Conservation (phyloP, 1,139 yeast genomes). For the Zygoascus meyerae region DNA sequence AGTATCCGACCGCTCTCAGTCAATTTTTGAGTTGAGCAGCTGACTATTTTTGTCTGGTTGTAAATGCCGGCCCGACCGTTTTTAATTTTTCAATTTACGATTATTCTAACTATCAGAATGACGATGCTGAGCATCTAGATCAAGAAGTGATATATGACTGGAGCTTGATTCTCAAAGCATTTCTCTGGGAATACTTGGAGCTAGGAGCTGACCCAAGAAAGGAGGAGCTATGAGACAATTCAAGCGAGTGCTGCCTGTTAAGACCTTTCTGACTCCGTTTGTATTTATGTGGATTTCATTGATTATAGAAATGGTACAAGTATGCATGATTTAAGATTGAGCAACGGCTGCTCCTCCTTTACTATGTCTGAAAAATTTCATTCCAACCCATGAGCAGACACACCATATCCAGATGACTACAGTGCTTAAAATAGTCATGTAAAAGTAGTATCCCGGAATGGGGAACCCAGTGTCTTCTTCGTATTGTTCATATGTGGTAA, state of each 20-base stretch:
- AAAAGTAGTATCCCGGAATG: slow-evolving; percentile 42
- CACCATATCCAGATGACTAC: slow-evolving; percentile 76
- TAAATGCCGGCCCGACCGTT: no score
- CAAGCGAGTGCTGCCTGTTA: no score
- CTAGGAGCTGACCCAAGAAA: slow-evolving; percentile 13
- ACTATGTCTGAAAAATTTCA: slow-evolving; percentile 70
- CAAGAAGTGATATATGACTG: slow-evolving; percentile 33
- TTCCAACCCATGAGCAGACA: slow-evolving; percentile 66
- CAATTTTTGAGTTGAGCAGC: no score
- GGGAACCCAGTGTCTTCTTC: slow-evolving; percentile 36
- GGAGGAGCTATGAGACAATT: no score
- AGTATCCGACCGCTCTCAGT: background rate
- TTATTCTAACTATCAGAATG: slow-evolving; percentile 19
- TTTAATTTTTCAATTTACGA: no score
- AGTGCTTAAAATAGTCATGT: slow-evolving; percentile 45
- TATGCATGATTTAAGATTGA: background rate
- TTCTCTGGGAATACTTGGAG: slow-evolving; percentile 33
- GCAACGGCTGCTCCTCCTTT: slow-evolving; percentile 41
- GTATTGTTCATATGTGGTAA: slow-evolving; percentile 16
- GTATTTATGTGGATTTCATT: background rate
- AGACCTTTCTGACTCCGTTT: no score
- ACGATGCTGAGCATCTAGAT: slow-evolving; percentile 35
- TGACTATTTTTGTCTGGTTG: no score
- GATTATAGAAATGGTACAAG: background rate
- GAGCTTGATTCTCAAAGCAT: slow-evolving; percentile 32